These are phyloP conservation scores for Alternaria sp. DNA, from an alignment of 2,329 filamentous ascomycete species.

Conservation along the genomic window DNA sequence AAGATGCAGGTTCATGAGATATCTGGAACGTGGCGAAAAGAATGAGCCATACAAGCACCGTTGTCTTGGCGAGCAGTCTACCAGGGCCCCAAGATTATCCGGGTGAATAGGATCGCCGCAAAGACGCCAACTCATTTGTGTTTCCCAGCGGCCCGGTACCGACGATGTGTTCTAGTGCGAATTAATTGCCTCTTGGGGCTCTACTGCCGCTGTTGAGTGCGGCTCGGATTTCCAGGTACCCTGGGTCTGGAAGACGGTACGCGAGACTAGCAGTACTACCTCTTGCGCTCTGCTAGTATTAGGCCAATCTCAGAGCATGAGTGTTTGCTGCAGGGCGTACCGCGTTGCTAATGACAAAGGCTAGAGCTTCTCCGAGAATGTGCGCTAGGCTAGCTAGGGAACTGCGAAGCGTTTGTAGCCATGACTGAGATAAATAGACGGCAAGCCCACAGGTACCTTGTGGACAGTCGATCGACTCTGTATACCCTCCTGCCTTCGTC, in stretches of 20 bases:
- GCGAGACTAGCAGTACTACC: neutral
- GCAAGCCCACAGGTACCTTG: neutral
- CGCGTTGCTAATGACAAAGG: neutral
- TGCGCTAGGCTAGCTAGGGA: neutral
- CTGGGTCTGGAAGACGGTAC: neutral
- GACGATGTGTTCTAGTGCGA: neutral
- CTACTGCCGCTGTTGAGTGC: neutral
- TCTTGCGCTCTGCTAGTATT: neutral
- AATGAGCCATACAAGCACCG: neutral
- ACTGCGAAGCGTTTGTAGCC: neutral
- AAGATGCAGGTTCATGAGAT: neutral
- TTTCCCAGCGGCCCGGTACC: constrained; percentile 8
- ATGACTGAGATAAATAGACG: constrained; percentile 12
- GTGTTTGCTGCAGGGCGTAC: constrained; percentile 6
- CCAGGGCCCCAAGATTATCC: constrained; percentile 1
- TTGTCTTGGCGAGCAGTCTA: neutral
- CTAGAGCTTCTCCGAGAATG: neutral
- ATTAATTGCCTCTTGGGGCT: neutral
- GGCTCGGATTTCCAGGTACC: neutral
- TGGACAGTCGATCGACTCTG: neutral
- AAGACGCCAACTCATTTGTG: neutral
- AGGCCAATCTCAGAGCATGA: neutral
- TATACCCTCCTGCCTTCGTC: neutral
- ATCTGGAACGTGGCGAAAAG: neutral
- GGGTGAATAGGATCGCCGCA: constrained; percentile 9